Base-by-base conservation (phyloP, 2,329 filamentous ascomycete genomes). In the Stemphylium lycopersici region DNA sequence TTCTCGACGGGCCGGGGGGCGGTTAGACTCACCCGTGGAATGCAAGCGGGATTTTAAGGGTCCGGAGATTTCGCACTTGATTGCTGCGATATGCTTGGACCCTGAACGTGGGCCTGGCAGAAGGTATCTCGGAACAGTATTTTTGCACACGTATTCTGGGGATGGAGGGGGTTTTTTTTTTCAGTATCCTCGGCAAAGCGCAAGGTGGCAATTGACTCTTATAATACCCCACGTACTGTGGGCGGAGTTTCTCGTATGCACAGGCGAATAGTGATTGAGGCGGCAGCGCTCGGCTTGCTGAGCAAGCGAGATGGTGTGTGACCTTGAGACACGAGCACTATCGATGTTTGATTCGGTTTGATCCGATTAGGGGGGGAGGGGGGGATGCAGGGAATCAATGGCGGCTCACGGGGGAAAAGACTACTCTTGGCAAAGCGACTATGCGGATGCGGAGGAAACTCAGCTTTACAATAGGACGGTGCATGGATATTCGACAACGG, bases 261-360 rank as follows among this genome's bases (percentile, higher is more conserved):
- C 56, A 56, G 59, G 48, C 55, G 46, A 55, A 56, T 32, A 47
- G 49, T 41, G 45, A 36, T 52, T 32, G 39, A 44, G 39, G 59
- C 61, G 59, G 57, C 55, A 52, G 55, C 46, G 55, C 38, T 56
- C 60, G 56, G 56, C 53, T 44, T 53, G 56, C 55, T 57, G 20
- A 48, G 39, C 56, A 48, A 51, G 52, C 56, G 55, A 60, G 53
- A 50, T 44, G 31, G 45, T 47, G 46, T 47, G 61, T 56, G 52
- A 52, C 44, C 22, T 50, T 41, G 54, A 52, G 46, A 45, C 52
- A 48, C 47, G 47, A 55, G 45, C 51, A 59, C 57, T 62, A 61
- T 52, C 29, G 56, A 50, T 53, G 8, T 29, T 11, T 10, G 26
- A 29, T 54, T 60, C 55, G 60, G 57, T 48, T 54, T 50, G 55